These are phyloP conservation scores for Gentiana macrophylla DNA, from an alignment of 257 asterid genomes.

Conservation along the genomic window DNA sequence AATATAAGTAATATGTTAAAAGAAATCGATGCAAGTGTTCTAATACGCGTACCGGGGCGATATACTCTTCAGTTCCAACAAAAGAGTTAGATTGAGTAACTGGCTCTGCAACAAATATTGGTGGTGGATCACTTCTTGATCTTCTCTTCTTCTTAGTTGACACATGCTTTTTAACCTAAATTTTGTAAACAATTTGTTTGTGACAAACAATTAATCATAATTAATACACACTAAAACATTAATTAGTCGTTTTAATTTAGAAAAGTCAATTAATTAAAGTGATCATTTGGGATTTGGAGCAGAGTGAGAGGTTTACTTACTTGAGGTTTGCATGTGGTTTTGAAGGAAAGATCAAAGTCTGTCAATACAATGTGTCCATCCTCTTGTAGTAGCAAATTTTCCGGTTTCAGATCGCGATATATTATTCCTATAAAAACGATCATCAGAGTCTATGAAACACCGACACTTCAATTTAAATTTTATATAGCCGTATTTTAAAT, in stretches of 20 bases:
- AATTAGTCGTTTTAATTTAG: no score
- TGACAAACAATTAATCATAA: neutral
- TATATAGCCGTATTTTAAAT: no score
- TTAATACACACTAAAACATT: neutral
- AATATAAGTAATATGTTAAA: no score
- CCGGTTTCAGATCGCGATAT: conserved; percentile 93
- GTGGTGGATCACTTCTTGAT: conserved; percentile 71
- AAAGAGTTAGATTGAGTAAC: conserved; percentile 82
- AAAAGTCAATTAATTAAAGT: no score
- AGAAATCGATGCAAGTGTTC: no score
- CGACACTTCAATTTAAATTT: no score
- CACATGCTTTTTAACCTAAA: conserved; percentile 80
- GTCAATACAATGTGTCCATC: conserved; percentile 80
- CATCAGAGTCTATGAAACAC: no score
- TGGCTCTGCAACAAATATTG: conserved; percentile 84
- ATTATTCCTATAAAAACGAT: conserved; percentile 58
- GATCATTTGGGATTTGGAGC: no score
- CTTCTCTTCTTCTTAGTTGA: conserved; percentile 38
- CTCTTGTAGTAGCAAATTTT: conserved; percentile 73
- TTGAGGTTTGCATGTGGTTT: conserved; percentile 76
- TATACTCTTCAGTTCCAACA: conserved; percentile 97
- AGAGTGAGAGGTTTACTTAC: conserved; percentile 17
- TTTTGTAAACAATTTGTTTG: neutral
- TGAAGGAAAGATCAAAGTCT: conserved; percentile 87
- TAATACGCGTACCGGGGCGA: conserved; percentile 69